phyloP scores from a whole-genome alignment of 2,329 filamentous ascomycete species.

The Cladophialophora chaetospira region DNA sequence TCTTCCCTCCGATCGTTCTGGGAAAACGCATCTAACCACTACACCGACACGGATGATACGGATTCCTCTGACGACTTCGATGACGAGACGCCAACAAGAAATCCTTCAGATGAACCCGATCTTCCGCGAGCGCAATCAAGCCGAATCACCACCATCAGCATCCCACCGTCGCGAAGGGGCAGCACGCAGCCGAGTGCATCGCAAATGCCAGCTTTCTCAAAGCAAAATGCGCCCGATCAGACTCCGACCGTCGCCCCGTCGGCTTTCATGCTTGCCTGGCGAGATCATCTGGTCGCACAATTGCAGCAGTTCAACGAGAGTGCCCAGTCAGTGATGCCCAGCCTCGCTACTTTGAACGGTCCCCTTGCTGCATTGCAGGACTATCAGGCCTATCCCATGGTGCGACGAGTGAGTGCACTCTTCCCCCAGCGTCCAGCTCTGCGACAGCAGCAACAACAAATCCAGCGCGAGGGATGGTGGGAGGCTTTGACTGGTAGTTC shows the following conservation, averaged over 20 bases:
- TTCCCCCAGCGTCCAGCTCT: slow-evolving; percentile 65
- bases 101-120: slow-evolving; percentile 13
- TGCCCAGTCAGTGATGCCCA: slow-evolving; percentile 67
- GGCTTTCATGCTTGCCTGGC: slow-evolving; percentile 68
- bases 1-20: slow-evolving; percentile 68
- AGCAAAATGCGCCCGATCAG: background rate
- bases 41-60: slow-evolving; percentile 47
- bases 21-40: slow-evolving; percentile 54
- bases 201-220: slow-evolving; percentile 43
- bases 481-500: slow-evolving; percentile 61
- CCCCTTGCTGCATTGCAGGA: slow-evolving; percentile 67
- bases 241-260: slow-evolving; percentile 45
- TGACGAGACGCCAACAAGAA: slow-evolving; percentile 19
- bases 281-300: slow-evolving; percentile 72
- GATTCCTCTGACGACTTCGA: slow-evolving; percentile 46
- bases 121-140: background rate
- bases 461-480: slow-evolving; percentile 62
- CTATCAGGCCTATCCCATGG: slow-evolving; percentile 72
- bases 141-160: slow-evolving; percentile 8
- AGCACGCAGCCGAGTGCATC: slow-evolving; percentile 21
- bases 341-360: slow-evolving; percentile 54
- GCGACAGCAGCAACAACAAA: slow-evolving; percentile 55
- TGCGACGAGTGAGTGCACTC: slow-evolving; percentile 71
- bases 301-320: slow-evolving; percentile 76
- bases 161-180: slow-evolving; percentile 23